phyloP scores from a whole-genome alignment of 148 eudicot species.

The Limonium bicolor region DNA sequence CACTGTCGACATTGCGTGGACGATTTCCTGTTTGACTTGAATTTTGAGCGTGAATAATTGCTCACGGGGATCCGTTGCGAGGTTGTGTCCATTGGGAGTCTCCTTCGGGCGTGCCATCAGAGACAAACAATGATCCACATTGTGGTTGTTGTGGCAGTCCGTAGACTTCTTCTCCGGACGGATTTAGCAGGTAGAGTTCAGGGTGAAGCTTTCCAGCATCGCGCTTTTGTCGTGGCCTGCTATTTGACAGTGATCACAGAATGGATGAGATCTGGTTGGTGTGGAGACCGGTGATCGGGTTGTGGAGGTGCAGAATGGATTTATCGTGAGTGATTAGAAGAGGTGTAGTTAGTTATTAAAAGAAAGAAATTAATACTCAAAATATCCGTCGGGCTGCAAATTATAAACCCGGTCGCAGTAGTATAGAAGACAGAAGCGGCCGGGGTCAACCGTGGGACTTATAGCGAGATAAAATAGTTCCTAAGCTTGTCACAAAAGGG shows the following conservation, averaged over 20 bases:
- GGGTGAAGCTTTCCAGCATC: not conserved
- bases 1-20: slow-evolving; percentile 1
- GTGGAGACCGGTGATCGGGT: too few relatives aligned
- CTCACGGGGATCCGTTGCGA: not conserved
- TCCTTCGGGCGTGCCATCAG: not conserved
- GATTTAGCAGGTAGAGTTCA: not conserved
- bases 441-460: too few relatives aligned
- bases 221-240: not conserved
- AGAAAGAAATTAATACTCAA: too few relatives aligned
- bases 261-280: not conserved
- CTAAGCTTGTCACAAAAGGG: too few relatives aligned
- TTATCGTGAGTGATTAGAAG: too few relatives aligned
- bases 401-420: too few relatives aligned
- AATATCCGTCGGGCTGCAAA: too few relatives aligned
- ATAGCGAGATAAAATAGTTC: too few relatives aligned
- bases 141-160: not conserved
- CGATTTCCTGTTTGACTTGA: not conserved
- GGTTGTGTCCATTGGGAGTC: too few relatives aligned
- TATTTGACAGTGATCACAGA: not conserved
- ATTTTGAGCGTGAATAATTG: not conserved
- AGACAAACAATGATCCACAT: not conserved
- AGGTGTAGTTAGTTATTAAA: too few relatives aligned
- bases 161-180: not conserved
- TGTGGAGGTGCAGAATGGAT: too few relatives aligned
- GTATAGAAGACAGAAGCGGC: too few relatives aligned